These are phyloP conservation scores for Tulasnella sp. DNA, from an alignment of 768 basidiomycete genomes.

Conservation along the genomic window DNA sequence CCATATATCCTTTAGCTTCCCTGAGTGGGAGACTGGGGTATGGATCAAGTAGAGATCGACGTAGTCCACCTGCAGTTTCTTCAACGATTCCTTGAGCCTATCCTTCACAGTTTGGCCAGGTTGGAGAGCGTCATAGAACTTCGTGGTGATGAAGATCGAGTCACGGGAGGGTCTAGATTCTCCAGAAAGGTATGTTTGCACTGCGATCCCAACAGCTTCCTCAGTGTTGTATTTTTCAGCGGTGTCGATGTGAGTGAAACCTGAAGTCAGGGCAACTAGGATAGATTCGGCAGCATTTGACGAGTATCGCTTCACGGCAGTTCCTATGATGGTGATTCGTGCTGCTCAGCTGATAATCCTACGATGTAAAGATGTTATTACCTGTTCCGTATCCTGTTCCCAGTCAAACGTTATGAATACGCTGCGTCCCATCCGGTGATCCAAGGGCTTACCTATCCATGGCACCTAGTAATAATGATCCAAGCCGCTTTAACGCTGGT, in stretches of 20 bases:
- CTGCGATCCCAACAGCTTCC: slow-evolving; percentile 24
- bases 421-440: no score
- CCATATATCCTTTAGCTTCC: slow-evolving; percentile 24
- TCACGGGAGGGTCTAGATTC: slow-evolving; percentile 22
- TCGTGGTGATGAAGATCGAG: slow-evolving; percentile 26
- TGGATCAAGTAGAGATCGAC: slow-evolving; percentile 30
- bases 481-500: no score
- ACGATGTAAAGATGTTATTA: not conserved
- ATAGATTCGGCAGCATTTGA: not conserved
- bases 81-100: slow-evolving; percentile 25
- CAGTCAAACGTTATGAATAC: no score
- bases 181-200: slow-evolving; percentile 19
- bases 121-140: slow-evolving; percentile 16
- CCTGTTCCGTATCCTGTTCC: slow-evolving; percentile 7
- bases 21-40: slow-evolving; percentile 17
- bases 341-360: not conserved
- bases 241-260: slow-evolving; percentile 26
- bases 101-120: slow-evolving; percentile 20
- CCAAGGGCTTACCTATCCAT: no score
- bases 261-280: slow-evolving; percentile 22
- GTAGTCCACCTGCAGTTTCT: slow-evolving; percentile 24
- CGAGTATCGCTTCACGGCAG: not conserved
- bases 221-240: slow-evolving; percentile 29
- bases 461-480: no score
- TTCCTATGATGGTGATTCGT: not conserved